Evolutionary conservation across 768 basidiomycete species (phyloP).

Genomic region (Pulveroboletus sp.): DNA sequence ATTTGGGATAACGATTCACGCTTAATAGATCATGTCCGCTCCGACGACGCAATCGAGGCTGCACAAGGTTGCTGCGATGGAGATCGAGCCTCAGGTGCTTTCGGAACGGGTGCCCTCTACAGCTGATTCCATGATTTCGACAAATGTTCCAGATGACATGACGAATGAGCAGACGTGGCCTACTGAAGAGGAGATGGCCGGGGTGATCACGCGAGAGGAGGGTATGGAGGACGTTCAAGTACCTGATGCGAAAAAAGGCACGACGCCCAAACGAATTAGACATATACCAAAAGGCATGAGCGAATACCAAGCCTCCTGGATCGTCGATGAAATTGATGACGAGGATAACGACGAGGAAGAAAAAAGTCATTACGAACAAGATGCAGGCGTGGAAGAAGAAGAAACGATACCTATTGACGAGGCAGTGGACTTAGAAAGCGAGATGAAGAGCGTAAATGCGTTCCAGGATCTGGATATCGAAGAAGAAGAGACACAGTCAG

Average conservation of each 20-base stretch:
- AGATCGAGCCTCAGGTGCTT: constrained; percentile 56
- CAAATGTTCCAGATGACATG: constrained; percentile 84
- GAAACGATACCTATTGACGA: constrained; percentile 58
- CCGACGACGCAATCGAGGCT: constrained; percentile 37
- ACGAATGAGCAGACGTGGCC: constrained; percentile 98
- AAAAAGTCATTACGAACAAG: constrained; percentile 40
- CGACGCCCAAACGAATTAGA: constrained; percentile 76
- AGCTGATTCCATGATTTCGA: constrained; percentile 83
- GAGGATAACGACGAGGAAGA: constrained; percentile 48
- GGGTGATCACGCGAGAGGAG: constrained; percentile 22
- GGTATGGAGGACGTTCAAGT: constrained; percentile 27
- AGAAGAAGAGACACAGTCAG: constrained; percentile 85
- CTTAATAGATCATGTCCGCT: constrained; percentile 63
- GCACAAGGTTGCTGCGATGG: constrained; percentile 48
- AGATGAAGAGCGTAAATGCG: constrained; percentile 45
- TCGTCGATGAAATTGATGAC: constrained; percentile 75
- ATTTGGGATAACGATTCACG: not conserved
- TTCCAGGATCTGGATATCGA: constrained; percentile 79
- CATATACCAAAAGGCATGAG: constrained; percentile 93
- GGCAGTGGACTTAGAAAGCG: constrained; percentile 51
- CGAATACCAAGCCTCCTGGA: constrained; percentile 97
- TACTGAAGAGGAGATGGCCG: constrained; percentile 90
- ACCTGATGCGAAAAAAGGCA: constrained; percentile 64
- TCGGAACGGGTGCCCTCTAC: constrained; percentile 59
- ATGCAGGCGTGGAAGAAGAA: constrained; percentile 44